Percentiles rank a stretch among this genome's conserved stretches.
Conservation (phyloP, 2,329 filamentous ascomycete species). For the Epichloe scottii region DNA sequence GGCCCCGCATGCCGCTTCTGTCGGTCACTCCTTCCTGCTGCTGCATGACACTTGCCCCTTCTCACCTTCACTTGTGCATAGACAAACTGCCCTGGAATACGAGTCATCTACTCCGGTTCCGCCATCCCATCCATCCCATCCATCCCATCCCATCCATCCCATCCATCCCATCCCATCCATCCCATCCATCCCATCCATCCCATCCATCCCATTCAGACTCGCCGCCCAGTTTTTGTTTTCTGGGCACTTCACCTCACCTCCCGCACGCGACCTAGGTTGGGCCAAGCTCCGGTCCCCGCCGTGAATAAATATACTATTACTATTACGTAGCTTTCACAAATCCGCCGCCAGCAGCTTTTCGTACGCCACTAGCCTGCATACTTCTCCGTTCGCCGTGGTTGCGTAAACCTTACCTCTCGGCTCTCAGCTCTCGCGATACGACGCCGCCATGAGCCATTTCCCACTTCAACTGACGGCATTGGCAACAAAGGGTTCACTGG, state of each 20-base stretch:
- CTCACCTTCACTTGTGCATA: no score
- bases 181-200: no score
- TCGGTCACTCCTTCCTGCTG: not conserved
- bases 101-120: no score
- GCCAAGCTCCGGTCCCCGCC: not conserved
- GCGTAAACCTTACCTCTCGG: not conserved
- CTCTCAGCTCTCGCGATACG: not conserved
- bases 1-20: not conserved
- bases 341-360: not conserved
- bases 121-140: no score
- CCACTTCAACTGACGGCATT: not conserved
- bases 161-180: no score
- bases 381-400: not conserved
- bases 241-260: not conserved
- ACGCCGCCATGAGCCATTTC: slow-evolving; percentile 2
- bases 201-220: no score
- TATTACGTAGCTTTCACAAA: not conserved
- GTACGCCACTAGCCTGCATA: not conserved
- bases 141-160: no score
- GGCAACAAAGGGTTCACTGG: not conserved
- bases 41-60: no score
- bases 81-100: no score
- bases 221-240: no score
- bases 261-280: not conserved
- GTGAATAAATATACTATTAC: not conserved